Base-by-base conservation (phyloP, 352 stramenopile genomes). In the Globisporangium carolinianum region DNA sequence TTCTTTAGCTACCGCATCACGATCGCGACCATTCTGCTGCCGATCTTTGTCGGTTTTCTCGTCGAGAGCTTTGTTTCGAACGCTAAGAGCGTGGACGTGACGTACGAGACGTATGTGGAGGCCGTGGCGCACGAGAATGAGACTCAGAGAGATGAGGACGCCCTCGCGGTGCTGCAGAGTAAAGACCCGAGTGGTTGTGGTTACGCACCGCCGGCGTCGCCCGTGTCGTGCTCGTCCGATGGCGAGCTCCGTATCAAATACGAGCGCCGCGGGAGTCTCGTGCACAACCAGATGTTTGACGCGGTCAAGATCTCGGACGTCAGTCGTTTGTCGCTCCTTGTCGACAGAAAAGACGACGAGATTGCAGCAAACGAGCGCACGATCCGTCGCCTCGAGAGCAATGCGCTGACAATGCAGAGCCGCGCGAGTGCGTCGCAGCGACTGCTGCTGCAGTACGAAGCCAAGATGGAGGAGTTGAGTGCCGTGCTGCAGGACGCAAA, bases 11-110 rank as follows among this genome's bases (percentile, higher is more conserved):
- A 87, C 67, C 83, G 83, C 53, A 89, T 93, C 62, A 76, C 79
- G 1, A 91, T 93, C 69, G 80, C 68, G 60, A 93, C 89, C 61
- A 88, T 93, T 48, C 58, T 93, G 43, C 61, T 93, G 47, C 83
- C 83, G 5, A 93, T 93, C 58, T 88, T 93, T 52, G 81, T 91
- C 24, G 83, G 83, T 86, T 93, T 93, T 65, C 68, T 93, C 17
- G 83, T 93, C 24, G 83, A 93, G 60, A 88, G 79, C 24, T 93
- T 93, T 51, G 78, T 86, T 2, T 89, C 79, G 10, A 93, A 89
- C 54, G 76, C 76, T 53, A 88, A 88, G 66, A 77, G 63, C 1
- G 68, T 87, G 0, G 75, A 92, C 57, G 79, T 83, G 47, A 76
- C 79, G 1, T 80, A 83, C 43, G 62, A 85, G 55, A 83, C 75